Percentiles rank a stretch among this genome's conserved stretches.
These are phyloP conservation scores for Nematodospora valgi DNA, from an alignment of 805 yeast genomes.

Conservation along the genomic window DNA sequence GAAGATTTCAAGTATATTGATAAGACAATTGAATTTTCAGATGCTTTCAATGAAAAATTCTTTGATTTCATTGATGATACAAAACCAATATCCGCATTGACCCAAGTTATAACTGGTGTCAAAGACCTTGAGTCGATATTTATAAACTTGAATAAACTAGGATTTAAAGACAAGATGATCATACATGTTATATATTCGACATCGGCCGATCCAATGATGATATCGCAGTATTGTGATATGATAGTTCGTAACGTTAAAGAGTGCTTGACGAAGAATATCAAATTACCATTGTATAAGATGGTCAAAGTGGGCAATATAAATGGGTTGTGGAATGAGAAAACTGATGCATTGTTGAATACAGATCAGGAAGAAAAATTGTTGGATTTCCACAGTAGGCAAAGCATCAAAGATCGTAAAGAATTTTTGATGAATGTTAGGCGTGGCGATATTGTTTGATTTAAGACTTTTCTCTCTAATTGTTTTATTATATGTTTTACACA, in stretches of 20 bases:
- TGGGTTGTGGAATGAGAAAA: constrained; percentile 14
- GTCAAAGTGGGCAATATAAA: constrained; percentile 9
- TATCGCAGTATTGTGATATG: constrained; percentile 9
- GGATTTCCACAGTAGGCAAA: background rate
- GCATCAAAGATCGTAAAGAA: constrained; percentile 2
- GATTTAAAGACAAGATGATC: constrained; percentile 18
- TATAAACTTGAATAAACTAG: constrained; percentile 10
- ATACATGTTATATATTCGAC: constrained; percentile 16
- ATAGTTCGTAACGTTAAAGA: constrained; percentile 8
- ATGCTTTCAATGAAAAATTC: constrained; percentile 3
- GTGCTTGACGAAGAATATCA: constrained; percentile 3
- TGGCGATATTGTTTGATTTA: too few relatives aligned
- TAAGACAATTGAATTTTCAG: constrained; percentile 5
- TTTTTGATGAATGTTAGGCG: constrained; percentile 1
- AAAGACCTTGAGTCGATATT: constrained; percentile 5
- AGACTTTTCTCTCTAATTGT: too few relatives aligned
- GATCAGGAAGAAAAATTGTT: constrained; percentile 5
- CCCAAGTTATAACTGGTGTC: background rate
- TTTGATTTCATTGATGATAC: constrained; percentile 1
- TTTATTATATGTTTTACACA: too few relatives aligned
- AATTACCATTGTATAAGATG: constrained; percentile 7
- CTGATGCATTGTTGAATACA: constrained; percentile 10
- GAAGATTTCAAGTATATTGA: constrained; percentile 8
- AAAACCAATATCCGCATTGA: constrained; percentile 1
- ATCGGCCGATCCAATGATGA: constrained; percentile 10